These are phyloP conservation scores for Kazachstania sp. DNA, from an alignment of 1,139 yeast species.

Conservation along the genomic window DNA sequence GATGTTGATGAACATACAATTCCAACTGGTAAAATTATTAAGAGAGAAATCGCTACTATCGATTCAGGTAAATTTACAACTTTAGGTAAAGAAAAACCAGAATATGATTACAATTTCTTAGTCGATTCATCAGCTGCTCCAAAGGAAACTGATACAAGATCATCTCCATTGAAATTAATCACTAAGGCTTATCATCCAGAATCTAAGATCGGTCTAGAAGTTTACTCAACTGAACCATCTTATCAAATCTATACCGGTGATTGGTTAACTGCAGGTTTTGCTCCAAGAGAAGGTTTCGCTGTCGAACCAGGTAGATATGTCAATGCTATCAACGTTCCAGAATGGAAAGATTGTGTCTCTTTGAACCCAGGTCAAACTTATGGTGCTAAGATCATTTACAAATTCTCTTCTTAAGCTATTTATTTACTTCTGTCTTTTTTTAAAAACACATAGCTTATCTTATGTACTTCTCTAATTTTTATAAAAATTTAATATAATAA, in stretches of 20 bases:
- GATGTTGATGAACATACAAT: slow-evolving; percentile 36
- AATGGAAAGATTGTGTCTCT: slow-evolving; percentile 46
- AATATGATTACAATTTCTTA: slow-evolving; percentile 47
- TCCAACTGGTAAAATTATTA: slow-evolving; percentile 45
- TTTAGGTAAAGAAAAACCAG: slow-evolving; percentile 24
- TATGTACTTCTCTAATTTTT: neutral
- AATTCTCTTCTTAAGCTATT: slow-evolving; percentile 10
- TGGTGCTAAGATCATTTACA: slow-evolving; percentile 44
- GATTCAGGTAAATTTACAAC: slow-evolving; percentile 14
- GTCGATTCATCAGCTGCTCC: slow-evolving; percentile 32
- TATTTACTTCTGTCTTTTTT: neutral
- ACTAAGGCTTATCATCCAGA: slow-evolving; percentile 44
- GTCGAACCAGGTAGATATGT: slow-evolving; percentile 56
- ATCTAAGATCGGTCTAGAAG: slow-evolving; percentile 37
- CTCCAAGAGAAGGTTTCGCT: slow-evolving; percentile 51
- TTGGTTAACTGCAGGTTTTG: slow-evolving; percentile 33
- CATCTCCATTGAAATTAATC: slow-evolving; percentile 35
- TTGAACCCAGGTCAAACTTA: slow-evolving; percentile 46
- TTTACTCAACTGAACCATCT: slow-evolving; percentile 56
- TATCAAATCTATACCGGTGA: slow-evolving; percentile 65
- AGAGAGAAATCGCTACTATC: slow-evolving; percentile 26
- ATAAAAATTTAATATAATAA: neutral
- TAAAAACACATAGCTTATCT: no score
- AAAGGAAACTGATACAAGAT: slow-evolving; percentile 35
- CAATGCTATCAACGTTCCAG: slow-evolving; percentile 43